These are phyloP conservation scores for Polygonum maritimum DNA, from an alignment of 148 eudicot species.

Conservation along the genomic window DNA sequence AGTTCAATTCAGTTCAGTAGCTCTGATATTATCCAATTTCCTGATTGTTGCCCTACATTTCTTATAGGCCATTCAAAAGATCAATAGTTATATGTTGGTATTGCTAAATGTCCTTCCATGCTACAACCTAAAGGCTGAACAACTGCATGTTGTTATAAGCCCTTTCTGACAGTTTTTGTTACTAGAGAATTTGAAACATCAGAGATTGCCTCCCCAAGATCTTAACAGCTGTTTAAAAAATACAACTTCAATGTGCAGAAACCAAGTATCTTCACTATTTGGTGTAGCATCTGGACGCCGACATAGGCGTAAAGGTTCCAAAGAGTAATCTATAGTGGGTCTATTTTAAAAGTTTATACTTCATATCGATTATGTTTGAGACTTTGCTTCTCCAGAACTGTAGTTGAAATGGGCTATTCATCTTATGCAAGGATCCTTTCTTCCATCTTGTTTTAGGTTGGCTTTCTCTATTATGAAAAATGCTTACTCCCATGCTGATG, in stretches of 20 bases:
- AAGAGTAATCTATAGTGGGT: neutral
- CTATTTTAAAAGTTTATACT: neutral
- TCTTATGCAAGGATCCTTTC: neutral
- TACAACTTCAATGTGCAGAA: neutral
- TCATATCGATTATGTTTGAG: neutral
- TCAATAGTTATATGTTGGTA: neutral
- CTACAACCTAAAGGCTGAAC: neutral
- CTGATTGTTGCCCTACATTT: neutral
- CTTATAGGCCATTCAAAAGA: neutral
- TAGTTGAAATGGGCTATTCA: neutral
- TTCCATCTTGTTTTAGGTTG: neutral
- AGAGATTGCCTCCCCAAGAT: neutral
- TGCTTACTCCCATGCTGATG: neutral
- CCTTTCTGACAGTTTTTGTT: neutral
- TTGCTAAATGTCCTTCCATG: neutral
- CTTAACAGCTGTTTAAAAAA: neutral
- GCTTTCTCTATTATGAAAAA: neutral
- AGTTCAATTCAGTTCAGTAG: neutral
- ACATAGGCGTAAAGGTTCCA: neutral
- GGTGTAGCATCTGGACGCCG: neutral
- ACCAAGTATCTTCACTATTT: neutral
- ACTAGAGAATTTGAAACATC: neutral
- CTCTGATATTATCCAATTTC: neutral
- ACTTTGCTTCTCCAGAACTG: neutral
- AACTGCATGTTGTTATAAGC: neutral